Percentiles rank a stretch among this genome's conserved stretches.
Conservation (phyloP, 768 basidiomycete species). For the Boletus rufocinnamomeus region DNA sequence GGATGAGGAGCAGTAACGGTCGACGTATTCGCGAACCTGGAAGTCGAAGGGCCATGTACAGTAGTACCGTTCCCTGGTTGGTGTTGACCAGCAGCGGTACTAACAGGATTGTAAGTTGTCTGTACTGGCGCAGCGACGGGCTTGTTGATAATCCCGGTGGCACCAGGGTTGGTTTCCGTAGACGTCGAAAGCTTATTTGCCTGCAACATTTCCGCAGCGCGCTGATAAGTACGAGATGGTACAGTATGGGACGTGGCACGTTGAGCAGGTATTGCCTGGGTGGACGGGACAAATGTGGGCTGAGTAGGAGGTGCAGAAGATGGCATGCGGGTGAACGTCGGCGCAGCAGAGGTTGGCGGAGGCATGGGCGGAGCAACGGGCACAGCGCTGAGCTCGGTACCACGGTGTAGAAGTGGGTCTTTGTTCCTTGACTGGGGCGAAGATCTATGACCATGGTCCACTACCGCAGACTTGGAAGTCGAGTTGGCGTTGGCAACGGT, state of each 20-base stretch:
- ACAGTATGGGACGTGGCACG: constrained; percentile 20
- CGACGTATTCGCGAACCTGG: constrained; percentile 14
- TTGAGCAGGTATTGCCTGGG: constrained; percentile 17
- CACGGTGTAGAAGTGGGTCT: constrained; percentile 19
- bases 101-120: constrained; percentile 2
- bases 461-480: constrained; percentile 7
- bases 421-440: constrained; percentile 27
- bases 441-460: constrained; percentile 15
- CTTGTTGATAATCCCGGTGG: constrained; percentile 12
- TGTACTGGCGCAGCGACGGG: constrained; percentile 7
- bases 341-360: constrained; percentile 16
- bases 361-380: constrained; percentile 21
- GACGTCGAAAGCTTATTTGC: constrained; percentile 21
- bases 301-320: constrained; percentile 29
- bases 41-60: constrained; percentile 9
- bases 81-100: constrained; percentile 8
- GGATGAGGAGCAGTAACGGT: constrained; percentile 3
- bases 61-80: constrained; percentile 10
- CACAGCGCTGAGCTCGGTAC: constrained; percentile 9
- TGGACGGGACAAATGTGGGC: constrained; percentile 8
- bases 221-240: constrained; percentile 28
- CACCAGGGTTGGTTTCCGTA: not conserved
- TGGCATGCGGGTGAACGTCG: constrained; percentile 19
- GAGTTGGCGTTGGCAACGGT: constrained; percentile 1
- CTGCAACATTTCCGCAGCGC: constrained; percentile 24